Conservation (phyloP, 192 early-diverging fungal species). For the Umbelopsis sp. region DNA sequence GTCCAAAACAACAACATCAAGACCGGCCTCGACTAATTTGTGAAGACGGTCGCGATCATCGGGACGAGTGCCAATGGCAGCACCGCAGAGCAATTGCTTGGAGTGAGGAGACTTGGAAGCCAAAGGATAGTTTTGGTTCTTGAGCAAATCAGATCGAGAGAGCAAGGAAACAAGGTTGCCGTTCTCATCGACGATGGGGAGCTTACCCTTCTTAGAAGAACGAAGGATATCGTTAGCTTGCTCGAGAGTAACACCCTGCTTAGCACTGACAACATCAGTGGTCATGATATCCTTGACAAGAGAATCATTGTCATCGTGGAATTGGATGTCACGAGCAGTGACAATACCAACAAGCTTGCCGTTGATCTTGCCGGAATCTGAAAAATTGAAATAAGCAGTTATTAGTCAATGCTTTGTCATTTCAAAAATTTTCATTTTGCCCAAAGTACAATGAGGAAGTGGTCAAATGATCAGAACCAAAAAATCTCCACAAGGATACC, state of each 20-base stretch:
- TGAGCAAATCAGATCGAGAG: conserved; percentile 93
- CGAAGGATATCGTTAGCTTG: conserved; percentile 91
- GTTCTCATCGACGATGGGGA: conserved; percentile 88
- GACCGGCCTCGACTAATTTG: conserved; percentile 88
- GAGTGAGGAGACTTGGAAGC: conserved; percentile 80
- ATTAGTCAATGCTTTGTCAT: background rate
- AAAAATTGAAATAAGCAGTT: background rate
- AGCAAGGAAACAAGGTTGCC: conserved; percentile 88
- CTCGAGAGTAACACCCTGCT: conserved; percentile 84
- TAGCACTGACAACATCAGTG: conserved; percentile 83
- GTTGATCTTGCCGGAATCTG: conserved; percentile 82
- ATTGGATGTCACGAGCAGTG: conserved; percentile 95
- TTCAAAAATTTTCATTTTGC: conserved; percentile 6
- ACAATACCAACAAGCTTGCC: conserved; percentile 95
- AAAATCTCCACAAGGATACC: conserved; percentile 35
- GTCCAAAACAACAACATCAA: conserved; percentile 97
- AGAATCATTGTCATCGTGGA: conserved; percentile 70
- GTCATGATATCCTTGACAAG: conserved; percentile 86
- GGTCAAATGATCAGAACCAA: conserved; percentile 24
- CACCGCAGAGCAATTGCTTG: conserved; percentile 93
- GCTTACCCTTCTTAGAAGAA: conserved; percentile 93
- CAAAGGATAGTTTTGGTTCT: conserved; percentile 94
- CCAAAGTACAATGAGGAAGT: conserved; percentile 6
- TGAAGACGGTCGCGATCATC: conserved; percentile 85
- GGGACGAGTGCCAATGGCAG: conserved; percentile 89